Base-by-base conservation (phyloP, 306 rosid genomes). In the Quercus bicolor region DNA sequence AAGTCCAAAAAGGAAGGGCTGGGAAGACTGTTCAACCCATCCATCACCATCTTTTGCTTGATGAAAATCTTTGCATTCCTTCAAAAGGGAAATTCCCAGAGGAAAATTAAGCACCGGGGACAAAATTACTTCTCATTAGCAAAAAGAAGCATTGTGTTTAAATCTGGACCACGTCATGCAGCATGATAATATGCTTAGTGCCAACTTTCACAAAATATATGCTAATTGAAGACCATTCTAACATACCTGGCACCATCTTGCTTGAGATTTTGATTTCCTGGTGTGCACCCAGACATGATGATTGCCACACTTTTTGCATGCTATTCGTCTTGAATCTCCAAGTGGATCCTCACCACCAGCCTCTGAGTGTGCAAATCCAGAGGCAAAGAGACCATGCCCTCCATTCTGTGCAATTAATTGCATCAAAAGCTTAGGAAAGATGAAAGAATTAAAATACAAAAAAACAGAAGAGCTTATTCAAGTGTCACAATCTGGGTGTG, bases 21-120 rank as follows among this genome's bases (percentile, higher is more conserved):
- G 97, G 62, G 91, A 89, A 87, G 96, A 93, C 87, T 96, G 98
- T 84, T 96, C 99, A 59, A 93, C 96, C 99, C 99, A 96, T 76
- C 98, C 99, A 75, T 96, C 99, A 70, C 99, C 98, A 78, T 96
- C 99, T 80, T 91, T 96, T 19, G 98, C 99, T 89, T 78, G 99
- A 88, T 96, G 99, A 78, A 89, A 93, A 70, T 96, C 97, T 82
- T 91, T 91, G 80, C 99, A 96, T 72, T 96, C 99, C 99, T 95
- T 81, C 53, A 79, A 79, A 89, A 77, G 15, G 20, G 78, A 72
- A 83, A 83, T 48, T 12, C 64, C 77, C 77, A 75, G 19, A 66
- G 78, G 69, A 68, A 79, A 84, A 81, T 59, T 79, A 23, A 82
- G 77, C 71, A 77, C 51, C 59, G 40, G 15, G 24, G 26, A 59